Evolutionary conservation across 306 rosid genomes (phyloP).

Genomic region (Dicorynia guianensis): DNA sequence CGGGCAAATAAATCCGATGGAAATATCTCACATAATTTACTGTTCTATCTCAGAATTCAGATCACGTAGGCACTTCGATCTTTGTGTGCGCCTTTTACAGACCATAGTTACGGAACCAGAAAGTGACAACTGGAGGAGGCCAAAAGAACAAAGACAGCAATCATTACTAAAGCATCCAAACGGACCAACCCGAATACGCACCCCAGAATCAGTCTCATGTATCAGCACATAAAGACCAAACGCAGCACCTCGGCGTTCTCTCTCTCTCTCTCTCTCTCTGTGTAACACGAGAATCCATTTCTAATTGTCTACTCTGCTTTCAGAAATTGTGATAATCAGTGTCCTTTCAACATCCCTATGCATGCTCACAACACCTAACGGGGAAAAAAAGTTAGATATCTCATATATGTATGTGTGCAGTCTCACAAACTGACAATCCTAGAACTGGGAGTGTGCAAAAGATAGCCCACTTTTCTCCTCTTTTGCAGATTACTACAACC

Average conservation of each 20-base stretch:
- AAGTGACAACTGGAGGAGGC: conserved; percentile 74
- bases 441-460: conserved; percentile 87
- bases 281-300: conserved; percentile 26
- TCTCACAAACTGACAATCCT: conserved; percentile 72
- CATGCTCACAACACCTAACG: conserved; percentile 48
- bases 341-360: conserved; percentile 72
- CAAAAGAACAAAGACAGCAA: conserved; percentile 77
- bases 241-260: conserved; percentile 18
- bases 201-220: conserved; percentile 49
- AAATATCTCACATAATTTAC: conserved; percentile 26
- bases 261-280: not conserved
- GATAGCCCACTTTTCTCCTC: conserved; percentile 67
- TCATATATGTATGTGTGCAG: conserved; percentile 44
- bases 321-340: conserved; percentile 61
- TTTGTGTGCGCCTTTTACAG: conserved; percentile 35
- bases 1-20: not conserved
- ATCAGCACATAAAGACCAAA: conserved; percentile 45
- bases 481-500: conserved; percentile 55
- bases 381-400: conserved; percentile 54
- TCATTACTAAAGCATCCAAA: conserved; percentile 63
- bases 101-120: conserved; percentile 52
- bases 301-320: not conserved
- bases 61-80: conserved; percentile 50
- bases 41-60: conserved; percentile 31
- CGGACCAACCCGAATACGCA: conserved; percentile 44